These are phyloP conservation scores for Saccharomycopsis sp. DNA, from an alignment of 805 yeast genomes.

Conservation along the genomic window DNA sequence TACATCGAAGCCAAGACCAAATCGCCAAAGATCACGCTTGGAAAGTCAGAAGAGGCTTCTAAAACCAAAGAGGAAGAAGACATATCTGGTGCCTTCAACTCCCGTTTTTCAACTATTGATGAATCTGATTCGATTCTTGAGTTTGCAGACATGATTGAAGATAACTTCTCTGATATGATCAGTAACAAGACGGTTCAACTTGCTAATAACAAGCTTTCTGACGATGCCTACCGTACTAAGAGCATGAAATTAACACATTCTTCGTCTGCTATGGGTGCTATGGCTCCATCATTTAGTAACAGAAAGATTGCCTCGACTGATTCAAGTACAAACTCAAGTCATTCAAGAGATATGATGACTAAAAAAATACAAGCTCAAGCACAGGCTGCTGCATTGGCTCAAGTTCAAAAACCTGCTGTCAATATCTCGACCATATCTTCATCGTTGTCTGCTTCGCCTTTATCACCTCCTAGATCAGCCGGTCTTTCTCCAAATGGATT, in stretches of 20 bases:
- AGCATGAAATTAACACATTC: background rate
- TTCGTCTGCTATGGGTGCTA: background rate
- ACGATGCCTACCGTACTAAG: background rate
- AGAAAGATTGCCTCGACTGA: background rate
- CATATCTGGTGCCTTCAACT: background rate
- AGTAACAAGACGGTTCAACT: background rate
- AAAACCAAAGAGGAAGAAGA: background rate
- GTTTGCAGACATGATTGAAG: background rate
- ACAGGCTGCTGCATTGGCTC: constrained; percentile 1
- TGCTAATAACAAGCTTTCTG: background rate
- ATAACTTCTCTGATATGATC: background rate
- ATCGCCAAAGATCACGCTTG: background rate
- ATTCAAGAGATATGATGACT: background rate
- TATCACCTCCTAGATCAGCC: background rate
- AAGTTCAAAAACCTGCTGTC: constrained; percentile 1
- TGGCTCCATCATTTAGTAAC: background rate
- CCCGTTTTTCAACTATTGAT: background rate
- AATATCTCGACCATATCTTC: background rate
- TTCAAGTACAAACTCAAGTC: background rate
- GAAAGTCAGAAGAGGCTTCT: background rate
- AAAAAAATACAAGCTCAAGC: background rate
- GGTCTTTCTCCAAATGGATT: background rate
- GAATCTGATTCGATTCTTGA: background rate
- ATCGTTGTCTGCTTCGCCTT: background rate
- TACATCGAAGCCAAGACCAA: background rate